Evolutionary conservation across 441 rosid species (phyloP), one percentile per base, ranked within the genome.

Genomic region (Arabidopsis lyrata): DNA sequence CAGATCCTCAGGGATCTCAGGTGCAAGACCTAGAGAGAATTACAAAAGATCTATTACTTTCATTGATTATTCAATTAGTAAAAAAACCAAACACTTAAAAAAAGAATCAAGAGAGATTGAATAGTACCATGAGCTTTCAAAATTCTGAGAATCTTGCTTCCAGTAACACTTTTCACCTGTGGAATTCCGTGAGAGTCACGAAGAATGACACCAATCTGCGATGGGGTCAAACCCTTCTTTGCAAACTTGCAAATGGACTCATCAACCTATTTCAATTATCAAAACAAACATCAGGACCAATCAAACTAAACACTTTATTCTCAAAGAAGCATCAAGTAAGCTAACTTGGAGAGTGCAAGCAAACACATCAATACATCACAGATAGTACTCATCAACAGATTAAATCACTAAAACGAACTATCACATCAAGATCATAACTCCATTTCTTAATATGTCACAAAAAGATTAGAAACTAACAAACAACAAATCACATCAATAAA

Each of bases 181-280:
- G 63, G 63, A 36, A 58, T 58, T 11, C 63, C 63, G 4, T 58
- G 63, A 36, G 63, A 58, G 1, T 58, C 63, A 58, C 63, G 63
- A 3, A 58, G 63, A 36, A 58, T 58, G 31, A 58, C 63, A 58
- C 63, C 63, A 58, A 58, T 58, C 63, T 58, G 63, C n/a, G 63
- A 58, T 18, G 63, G 63, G 10, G 63, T 58, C 31, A 58, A 58
- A 36, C 63, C 63, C 31, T 58, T 58, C 15, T 58, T 58, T 10
- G 63, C 63, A 58, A 58, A 24, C 45, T 11, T 58, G 16, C 63
- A 58, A 2, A 58, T 58, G 45, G 63, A 58, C 24, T 58, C 63
- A 58, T 58, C 63, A 58, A 58, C 63, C 63, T 58, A 18, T 0
- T 36, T 35, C 3, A 27, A 16, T 61, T 18, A 22, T 22, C 47